phyloP scores from a whole-genome alignment of 176 grass and related monocot genomes.

The Zoysia japonica region DNA sequence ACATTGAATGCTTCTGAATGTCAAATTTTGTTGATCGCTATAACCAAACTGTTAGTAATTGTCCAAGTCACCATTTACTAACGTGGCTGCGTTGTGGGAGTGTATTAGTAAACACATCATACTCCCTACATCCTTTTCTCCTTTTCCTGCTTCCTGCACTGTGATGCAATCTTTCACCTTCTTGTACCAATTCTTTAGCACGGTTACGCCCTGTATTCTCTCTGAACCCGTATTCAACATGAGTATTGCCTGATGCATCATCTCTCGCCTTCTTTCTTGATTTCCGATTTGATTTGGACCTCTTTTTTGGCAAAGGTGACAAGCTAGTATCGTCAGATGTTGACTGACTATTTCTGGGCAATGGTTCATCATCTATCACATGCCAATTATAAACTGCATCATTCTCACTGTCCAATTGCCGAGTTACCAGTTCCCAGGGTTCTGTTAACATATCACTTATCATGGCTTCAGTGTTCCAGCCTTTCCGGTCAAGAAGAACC shows the following conservation, averaged over 20 bases:
- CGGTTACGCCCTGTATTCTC: slow-evolving; percentile 27
- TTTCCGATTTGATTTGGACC: slow-evolving; percentile 58
- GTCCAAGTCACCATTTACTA: slow-evolving; percentile 50
- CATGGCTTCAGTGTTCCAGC: slow-evolving; percentile 48
- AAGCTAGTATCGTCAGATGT: slow-evolving; percentile 38
- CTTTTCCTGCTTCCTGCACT: slow-evolving; percentile 44
- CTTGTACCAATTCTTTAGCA: slow-evolving; percentile 30
- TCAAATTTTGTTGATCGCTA: not conserved
- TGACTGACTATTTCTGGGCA: slow-evolving; percentile 67
- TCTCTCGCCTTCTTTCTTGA: slow-evolving; percentile 43
- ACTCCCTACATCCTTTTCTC: slow-evolving; percentile 48
- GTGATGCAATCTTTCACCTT: slow-evolving; percentile 33
- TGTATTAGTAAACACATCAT: slow-evolving; percentile 59
- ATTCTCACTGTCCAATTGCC: slow-evolving; percentile 55
- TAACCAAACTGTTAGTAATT: not conserved
- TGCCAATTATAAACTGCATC: slow-evolving; percentile 81
- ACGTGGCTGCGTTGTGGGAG: slow-evolving; percentile 41
- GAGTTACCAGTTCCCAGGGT: slow-evolving; percentile 54
- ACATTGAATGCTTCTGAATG: not conserved
- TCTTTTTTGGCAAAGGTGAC: slow-evolving; percentile 58
- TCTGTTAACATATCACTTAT: slow-evolving; percentile 58
- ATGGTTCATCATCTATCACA: slow-evolving; percentile 80
- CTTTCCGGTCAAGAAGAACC: slow-evolving; percentile 80
- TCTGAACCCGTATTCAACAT: slow-evolving; percentile 39
- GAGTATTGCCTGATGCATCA: slow-evolving; percentile 23